A percentile compares a stretch with the other conserved stretches of the same genome.
Conservation (phyloP, 169 alveolate genomes). For the Plasmodium vinckei region DNA sequence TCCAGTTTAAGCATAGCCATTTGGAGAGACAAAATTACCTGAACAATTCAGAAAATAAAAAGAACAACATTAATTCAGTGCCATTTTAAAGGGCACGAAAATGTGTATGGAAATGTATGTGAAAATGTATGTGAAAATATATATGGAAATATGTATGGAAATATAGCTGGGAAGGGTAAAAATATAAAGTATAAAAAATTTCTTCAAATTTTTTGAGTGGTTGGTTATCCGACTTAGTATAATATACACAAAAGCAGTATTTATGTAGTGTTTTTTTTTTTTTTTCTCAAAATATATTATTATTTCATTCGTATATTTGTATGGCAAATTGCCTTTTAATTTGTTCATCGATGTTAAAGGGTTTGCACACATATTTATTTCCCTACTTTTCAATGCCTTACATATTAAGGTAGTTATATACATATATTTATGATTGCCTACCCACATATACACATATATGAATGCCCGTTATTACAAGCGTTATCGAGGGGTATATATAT, state of each 20-base stretch:
- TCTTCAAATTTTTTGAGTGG: too few relatives aligned
- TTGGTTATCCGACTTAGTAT: too few relatives aligned
- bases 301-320: too few relatives aligned
- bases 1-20: too few relatives aligned
- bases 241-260: too few relatives aligned
- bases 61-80: constrained; percentile 3
- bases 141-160: too few relatives aligned
- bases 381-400: background rate
- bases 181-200: too few relatives aligned
- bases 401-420: background rate
- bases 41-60: background rate
- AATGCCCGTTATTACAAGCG: background rate
- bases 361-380: background rate
- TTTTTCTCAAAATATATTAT: background rate
- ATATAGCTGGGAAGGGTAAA: too few relatives aligned
- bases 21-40: background rate
- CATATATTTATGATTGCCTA: background rate
- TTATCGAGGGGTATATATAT: too few relatives aligned
- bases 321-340: background rate
- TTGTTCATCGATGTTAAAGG: background rate
- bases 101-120: too few relatives aligned
- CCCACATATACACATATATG: background rate
- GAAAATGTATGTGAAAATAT: too few relatives aligned
- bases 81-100: too few relatives aligned
- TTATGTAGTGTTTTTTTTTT: background rate